Percentiles rank a stretch among this genome's conserved stretches.
Conservation (phyloP, 768 basidiomycete species). For the Tylopilus plumbeoviolaceoides region DNA sequence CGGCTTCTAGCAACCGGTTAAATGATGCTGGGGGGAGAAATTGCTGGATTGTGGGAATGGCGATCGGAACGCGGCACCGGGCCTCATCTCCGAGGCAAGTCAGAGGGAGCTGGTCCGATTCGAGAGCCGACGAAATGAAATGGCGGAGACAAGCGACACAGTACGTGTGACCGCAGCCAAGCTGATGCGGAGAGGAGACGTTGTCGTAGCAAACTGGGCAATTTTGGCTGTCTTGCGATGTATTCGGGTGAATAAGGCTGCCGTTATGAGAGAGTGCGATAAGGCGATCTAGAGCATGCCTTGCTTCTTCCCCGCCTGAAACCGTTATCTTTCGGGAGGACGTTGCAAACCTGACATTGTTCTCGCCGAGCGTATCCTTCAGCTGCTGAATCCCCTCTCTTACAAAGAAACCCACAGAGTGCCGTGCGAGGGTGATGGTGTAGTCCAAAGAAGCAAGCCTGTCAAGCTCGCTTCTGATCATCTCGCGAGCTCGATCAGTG, state of each 20-base stretch:
- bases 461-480: constrained; percentile 46
- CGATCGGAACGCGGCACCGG: constrained; percentile 50
- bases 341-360: constrained; percentile 46
- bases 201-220: constrained; percentile 57
- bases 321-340: constrained; percentile 42
- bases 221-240: constrained; percentile 7
- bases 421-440: constrained; percentile 34
- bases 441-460: constrained; percentile 43
- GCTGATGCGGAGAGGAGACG: constrained; percentile 39
- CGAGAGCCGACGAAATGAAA: constrained; percentile 54
- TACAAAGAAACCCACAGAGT: constrained; percentile 48
- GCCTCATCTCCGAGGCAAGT: constrained; percentile 64
- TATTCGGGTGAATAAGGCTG: not conserved
- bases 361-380: constrained; percentile 51
- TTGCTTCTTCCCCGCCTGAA: constrained; percentile 54
- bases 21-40: constrained; percentile 51
- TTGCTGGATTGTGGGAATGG: constrained; percentile 47
- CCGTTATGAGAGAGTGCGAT: constrained; percentile 39
- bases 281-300: constrained; percentile 42
- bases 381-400: constrained; percentile 46
- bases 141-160: constrained; percentile 57
- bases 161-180: constrained; percentile 64
- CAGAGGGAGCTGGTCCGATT: constrained; percentile 59
- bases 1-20: constrained; percentile 49
- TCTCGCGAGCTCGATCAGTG: constrained; percentile 39